Evolutionary conservation across 305 asterid genomes (phyloP), one percentile per base, ranked within the genome.

Genomic region (Fraxinus paxiana): DNA sequence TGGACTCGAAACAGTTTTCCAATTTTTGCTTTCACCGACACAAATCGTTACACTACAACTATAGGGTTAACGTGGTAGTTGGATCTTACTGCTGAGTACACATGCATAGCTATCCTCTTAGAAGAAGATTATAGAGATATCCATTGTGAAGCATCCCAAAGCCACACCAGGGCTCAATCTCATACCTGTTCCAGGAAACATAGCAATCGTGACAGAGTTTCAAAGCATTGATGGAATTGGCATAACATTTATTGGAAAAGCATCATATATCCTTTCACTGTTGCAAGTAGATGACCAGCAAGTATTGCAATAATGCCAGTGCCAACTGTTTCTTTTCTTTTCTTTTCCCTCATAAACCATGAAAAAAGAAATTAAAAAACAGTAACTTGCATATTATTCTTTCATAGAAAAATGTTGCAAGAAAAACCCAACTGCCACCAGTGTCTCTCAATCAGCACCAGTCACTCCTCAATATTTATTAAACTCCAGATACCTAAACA

Each of bases 151-250:
- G 92, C 97, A 92, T 80, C 93, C 98, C 51, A 87, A 82, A 8
- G 94, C 95, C 80, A 92, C 96, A 93, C 97, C 92, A 72, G 98
- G 98, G 89, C 98, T 91, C 87, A 94, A 87, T 43, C 97, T 88
- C 83, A 92, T 97, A 77, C 98, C 97, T 94, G 92, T 88, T 76
- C 22, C 77, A 34, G 7, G 72, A 61, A 80, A 59, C 61, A 82
- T 59, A 59, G 65, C 56, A 73, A 54, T 38, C 37, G 10, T 24
- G 56, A 56, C 67, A 79, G 74, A 76, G 37, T 54, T 75, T 73
- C 69, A 30, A 73, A 59, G 69, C 69, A 17, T 3, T 31, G 6
- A 13, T 7, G 37, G 48, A 75, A 34, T 20, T 1, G 22, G 63
- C 24, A 5, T 51, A 5, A 75, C 5, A n/a, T 4, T 46, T 10